Evolutionary conservation across 2,329 filamentous ascomycete species (phyloP).

Genomic region (Phyllosticta citrichinensis): DNA sequence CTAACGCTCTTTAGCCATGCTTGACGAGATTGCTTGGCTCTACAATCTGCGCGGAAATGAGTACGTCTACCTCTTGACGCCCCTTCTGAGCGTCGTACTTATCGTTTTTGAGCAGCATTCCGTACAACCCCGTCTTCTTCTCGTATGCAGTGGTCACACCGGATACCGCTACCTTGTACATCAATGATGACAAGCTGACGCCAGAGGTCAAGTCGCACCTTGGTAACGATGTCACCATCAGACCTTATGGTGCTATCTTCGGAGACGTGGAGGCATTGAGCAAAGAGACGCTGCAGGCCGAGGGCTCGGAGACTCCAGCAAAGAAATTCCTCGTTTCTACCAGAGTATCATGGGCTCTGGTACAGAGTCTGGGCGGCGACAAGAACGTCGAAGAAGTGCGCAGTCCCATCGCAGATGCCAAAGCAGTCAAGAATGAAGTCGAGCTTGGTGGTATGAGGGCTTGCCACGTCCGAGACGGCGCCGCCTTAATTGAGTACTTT

Average conservation of each 20-base stretch:
- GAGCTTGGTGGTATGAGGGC: slow-evolving; percentile 88
- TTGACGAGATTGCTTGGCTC: slow-evolving; percentile 97
- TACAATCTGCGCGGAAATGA: slow-evolving; percentile 93
- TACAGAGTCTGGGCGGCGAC: slow-evolving; percentile 75
- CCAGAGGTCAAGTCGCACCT: slow-evolving; percentile 61
- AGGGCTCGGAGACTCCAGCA: slow-evolving; percentile 26
- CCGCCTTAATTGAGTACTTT: slow-evolving; percentile 84
- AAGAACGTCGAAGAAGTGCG: slow-evolving; percentile 75
- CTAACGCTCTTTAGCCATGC: slow-evolving; percentile 47
- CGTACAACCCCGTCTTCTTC: slow-evolving; percentile 97
- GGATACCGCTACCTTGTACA: slow-evolving; percentile 65
- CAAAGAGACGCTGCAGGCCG: slow-evolving; percentile 23
- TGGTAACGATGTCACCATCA: slow-evolving; percentile 57
- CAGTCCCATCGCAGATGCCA: slow-evolving; percentile 81
- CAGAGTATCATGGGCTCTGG: slow-evolving; percentile 87
- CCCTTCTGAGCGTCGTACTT: neutral
- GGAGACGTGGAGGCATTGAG: slow-evolving; percentile 61
- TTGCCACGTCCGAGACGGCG: slow-evolving; percentile 89
- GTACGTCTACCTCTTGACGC: slow-evolving; percentile 26
- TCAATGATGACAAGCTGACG: slow-evolving; percentile 70
- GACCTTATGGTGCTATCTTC: slow-evolving; percentile 76
- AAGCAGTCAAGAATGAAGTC: slow-evolving; percentile 85
- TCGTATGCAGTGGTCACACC: slow-evolving; percentile 86
- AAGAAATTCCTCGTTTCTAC: slow-evolving; percentile 79
- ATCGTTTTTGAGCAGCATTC: slow-evolving; percentile 48